Evolutionary conservation across 495 filamentous ascomycete species (phyloP).

Genomic region (Aspergillus egyptiacus): DNA sequence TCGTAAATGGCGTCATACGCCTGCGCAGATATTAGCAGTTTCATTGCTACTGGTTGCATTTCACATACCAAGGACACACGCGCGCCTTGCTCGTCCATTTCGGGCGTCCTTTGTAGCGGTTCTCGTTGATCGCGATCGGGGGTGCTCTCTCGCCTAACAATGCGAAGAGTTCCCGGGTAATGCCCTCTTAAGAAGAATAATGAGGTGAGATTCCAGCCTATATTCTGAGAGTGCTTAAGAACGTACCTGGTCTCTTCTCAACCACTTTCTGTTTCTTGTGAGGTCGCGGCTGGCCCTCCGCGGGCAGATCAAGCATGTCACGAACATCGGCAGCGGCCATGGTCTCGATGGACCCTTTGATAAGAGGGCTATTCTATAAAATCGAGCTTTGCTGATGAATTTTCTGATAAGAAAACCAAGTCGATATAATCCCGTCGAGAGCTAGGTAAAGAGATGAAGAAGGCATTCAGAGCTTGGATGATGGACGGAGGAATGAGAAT

Average conservation of each 20-base stretch:
- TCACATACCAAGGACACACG: constrained; percentile 49
- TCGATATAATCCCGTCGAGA: not conserved
- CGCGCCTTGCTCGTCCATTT: constrained; percentile 51
- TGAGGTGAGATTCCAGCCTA: not conserved
- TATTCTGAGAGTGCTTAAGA: constrained; percentile 8
- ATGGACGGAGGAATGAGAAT: constrained; percentile 13
- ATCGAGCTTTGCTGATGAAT: not conserved
- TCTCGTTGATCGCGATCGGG: constrained; percentile 60
- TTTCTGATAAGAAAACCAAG: not conserved
- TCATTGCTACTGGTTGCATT: not conserved
- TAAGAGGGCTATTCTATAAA: not conserved
- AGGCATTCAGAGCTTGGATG: not conserved
- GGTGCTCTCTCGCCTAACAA: constrained; percentile 62
- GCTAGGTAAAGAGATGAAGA: constrained; percentile 16
- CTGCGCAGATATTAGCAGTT: constrained; percentile 19
- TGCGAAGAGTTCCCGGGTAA: constrained; percentile 60
- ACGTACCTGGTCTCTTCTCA: constrained; percentile 59
- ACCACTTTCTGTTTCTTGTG: constrained; percentile 73
- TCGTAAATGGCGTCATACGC: constrained; percentile 52
- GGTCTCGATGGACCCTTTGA: not conserved
- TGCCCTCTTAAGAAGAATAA: constrained; percentile 58
- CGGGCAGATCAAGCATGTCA: constrained; percentile 80
- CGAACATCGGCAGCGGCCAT: constrained; percentile 82
- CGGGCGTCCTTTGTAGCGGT: constrained; percentile 59
- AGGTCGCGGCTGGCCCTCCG: constrained; percentile 55